Evolutionary conservation across 768 basidiomycete species (phyloP), one percentile per base, ranked within the genome.

Genomic region (Udeniomyces megalosporus): DNA sequence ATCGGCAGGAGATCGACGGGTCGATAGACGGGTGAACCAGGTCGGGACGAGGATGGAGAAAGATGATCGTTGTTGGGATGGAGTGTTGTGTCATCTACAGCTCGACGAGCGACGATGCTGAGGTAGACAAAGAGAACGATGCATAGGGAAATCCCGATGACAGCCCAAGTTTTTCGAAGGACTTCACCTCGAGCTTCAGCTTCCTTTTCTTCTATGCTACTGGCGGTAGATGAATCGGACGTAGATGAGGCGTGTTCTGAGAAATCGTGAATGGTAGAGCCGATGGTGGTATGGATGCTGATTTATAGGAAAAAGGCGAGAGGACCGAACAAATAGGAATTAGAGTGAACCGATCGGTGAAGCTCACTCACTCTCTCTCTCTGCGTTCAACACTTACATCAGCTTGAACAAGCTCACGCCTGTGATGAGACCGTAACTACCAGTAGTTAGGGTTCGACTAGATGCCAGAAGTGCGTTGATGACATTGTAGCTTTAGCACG

Each of bases 401-500:
- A 92, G 81, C 73, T 95, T 93, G 81, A 88, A 81, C 58, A 92
- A 78, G 60, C 85, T 85, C 59, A 90, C 77, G 15, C 83, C 84
- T 26, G 91, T 89, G 77, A 86, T 84, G 54, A 80, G 70, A 45
- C 82, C 80, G 76, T 89, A 90, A 28, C 86, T 88, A 66, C 78
- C 78, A 66, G 48, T 50, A 7, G 58, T 53, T 67, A 92, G 81
- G 6, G 84, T 82, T 34, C 84, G 83, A n/a, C 86, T 82, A 2
- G 88, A 86, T 8, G 91, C 89, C 52, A 95, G 80, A 52, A 95
- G 82, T 70, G 85, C 87, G 76, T 93, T 95, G 83, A 93, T 88
- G 69, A 93, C 86, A 75, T 93, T 93, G 77, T 74, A 75, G 71
- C 61, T 73, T 72, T 26, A 72, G 71, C 12, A 70, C 53, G 14